Conservation (phyloP, 441 rosid species). For the Eutrema salsugineum region DNA sequence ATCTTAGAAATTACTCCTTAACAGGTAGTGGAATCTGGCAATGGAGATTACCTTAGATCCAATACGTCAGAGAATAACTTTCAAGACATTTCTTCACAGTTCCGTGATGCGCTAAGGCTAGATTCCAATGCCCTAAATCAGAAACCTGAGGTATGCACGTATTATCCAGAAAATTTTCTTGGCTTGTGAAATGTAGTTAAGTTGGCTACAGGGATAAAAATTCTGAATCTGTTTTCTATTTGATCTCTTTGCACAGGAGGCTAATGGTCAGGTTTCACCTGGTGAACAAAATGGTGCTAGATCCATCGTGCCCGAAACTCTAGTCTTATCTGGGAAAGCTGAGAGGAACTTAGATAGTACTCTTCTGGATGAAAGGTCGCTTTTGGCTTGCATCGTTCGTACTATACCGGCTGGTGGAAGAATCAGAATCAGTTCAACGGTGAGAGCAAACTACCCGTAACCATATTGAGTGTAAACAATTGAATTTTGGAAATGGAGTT, state of each 20-base stretch:
- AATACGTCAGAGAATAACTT: conserved; percentile 48
- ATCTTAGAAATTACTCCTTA: neutral
- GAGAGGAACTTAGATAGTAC: conserved; percentile 40
- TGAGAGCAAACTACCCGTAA: conserved; percentile 19
- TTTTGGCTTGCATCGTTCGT: conserved; percentile 90
- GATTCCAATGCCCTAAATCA: conserved; percentile 15
- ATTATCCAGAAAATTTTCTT: neutral
- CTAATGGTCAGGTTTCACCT: conserved; percentile 24
- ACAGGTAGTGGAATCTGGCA: conserved; percentile 58
- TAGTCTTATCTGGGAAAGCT: conserved; percentile 29
- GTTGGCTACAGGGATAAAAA: neutral
- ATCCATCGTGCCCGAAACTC: conserved; percentile 45
- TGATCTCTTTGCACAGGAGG: conserved; percentile 1
- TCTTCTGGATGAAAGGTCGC: conserved; percentile 85
- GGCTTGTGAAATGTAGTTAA: neutral
- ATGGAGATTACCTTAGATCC: conserved; percentile 30
- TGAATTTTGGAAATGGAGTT: neutral
- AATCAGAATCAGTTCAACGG: conserved; percentile 88
- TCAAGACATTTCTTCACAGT: conserved; percentile 46
- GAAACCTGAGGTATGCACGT: conserved; percentile 25
- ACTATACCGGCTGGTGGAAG: conserved; percentile 94
- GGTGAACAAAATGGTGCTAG: conserved; percentile 26
- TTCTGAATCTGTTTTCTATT: neutral
- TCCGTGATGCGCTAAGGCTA: conserved; percentile 26
- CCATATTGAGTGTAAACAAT: neutral